Percentiles rank a stretch among this genome's conserved stretches.
Conservation (phyloP, 176 grass and related monocot species). For the Phoenix roebelenii region DNA sequence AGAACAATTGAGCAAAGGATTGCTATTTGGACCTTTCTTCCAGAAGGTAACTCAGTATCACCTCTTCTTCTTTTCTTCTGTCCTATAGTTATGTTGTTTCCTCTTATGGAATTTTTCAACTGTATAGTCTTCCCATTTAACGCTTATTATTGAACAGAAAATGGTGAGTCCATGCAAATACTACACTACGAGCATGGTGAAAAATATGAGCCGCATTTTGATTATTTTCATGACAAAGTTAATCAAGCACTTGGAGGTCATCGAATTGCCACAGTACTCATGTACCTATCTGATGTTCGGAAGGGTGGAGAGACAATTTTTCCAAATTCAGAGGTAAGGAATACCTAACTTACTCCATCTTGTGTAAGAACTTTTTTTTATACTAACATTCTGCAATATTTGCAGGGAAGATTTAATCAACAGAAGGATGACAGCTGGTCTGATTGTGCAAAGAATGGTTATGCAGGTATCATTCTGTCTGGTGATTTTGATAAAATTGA, state of each 20-base stretch:
- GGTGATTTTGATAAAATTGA: not conserved
- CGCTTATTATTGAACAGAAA: constrained; percentile 24
- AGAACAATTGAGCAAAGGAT: constrained; percentile 41
- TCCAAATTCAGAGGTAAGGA: constrained; percentile 44
- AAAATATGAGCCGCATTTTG: constrained; percentile 57
- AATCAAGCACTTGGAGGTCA: constrained; percentile 28
- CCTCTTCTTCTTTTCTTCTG: not conserved
- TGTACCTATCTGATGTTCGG: constrained; percentile 43
- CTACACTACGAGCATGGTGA: constrained; percentile 35
- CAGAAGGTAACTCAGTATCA: constrained; percentile 32
- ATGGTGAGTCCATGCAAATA: constrained; percentile 45
- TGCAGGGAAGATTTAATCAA: constrained; percentile 45
- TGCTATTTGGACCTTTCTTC: constrained; percentile 53
- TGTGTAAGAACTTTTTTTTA: not conserved
- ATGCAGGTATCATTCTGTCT: constrained; percentile 46
- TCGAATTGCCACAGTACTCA: constrained; percentile 48
- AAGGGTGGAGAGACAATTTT: constrained; percentile 78
- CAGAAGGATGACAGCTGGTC: constrained; percentile 61
- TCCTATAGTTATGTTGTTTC: not conserved
- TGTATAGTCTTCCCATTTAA: constrained; percentile 2
- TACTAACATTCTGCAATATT: constrained; percentile 13
- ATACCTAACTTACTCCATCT: too few relatives aligned
- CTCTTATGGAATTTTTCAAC: not conserved
- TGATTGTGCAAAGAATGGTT: constrained; percentile 45
- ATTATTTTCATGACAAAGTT: constrained; percentile 28